Evolutionary conservation across 805 yeast species (phyloP), one percentile per base, ranked within the genome.

Genomic region (Kazachstania martiniae): DNA sequence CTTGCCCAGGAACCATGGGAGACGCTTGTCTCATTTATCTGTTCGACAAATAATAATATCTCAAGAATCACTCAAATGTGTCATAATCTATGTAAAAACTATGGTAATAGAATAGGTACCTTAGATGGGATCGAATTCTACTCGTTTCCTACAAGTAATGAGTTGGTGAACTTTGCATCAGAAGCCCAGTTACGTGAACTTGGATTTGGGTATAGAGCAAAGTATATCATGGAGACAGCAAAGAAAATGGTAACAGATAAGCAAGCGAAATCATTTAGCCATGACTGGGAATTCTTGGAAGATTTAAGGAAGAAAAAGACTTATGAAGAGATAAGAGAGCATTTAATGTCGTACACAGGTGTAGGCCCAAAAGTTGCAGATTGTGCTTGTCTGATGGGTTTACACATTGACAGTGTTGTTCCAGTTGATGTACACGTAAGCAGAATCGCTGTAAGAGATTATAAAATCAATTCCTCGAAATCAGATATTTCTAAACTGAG

Each of bases 331-430:
- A 37, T 50, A 12, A 44, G 56, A 30, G 59, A 53, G 23, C 48
- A 44, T 28, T 58, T 91, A 26, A 62, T 79, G 41, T 65, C 70
- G 39, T 78, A 81, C 44, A 64, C 70, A 3, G 98, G 98, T 1
- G 95, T 91, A 0, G 98, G 98, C 0, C 97, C 97, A 1, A 91
- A 91, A 58, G 97, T 91, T 2, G 96, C 98, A 0, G 98, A 91
- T 46, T 91, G 98, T 54, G 91, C 91, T 12, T 77, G 93, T 41
- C 62, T 91, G 28, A 89, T 91, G 96, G 60, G 60, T 2, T 34
- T 55, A 28, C 40, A 36, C 13, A 63, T 89, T 38, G 84, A 81
- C 47, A 84, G 78, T 35, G 72, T 84, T 8, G 95, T 91, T 3
- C 98, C 98, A 0, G 83, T 91, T 1, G 98, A 91, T 54, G 93